phyloP scores from a whole-genome alignment of 345 rosid genomes.

The Ceriops zippeliana region DNA sequence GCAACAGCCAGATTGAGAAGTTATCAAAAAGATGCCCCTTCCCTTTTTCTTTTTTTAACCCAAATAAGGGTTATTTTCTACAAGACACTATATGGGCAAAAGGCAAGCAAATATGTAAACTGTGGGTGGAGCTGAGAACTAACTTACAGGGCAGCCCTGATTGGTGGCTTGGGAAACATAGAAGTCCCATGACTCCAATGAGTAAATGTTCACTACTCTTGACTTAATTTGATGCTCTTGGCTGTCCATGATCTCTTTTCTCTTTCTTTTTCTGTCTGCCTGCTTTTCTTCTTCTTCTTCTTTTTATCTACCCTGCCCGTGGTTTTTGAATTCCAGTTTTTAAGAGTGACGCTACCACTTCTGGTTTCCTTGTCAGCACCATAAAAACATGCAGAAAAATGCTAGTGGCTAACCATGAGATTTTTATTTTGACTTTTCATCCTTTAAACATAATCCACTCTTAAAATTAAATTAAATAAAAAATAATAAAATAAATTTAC shows the following conservation, averaged over 20 bases:
- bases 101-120: background rate
- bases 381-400: too few relatives aligned
- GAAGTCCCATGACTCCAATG: constrained; percentile 64
- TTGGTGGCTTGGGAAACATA: constrained; percentile 54
- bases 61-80: too few relatives aligned
- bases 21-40: too few relatives aligned
- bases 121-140: background rate
- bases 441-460: too few relatives aligned
- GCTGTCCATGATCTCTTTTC: constrained; percentile 27
- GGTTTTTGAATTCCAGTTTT: background rate
- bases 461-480: too few relatives aligned
- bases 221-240: constrained; percentile 47
- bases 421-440: too few relatives aligned
- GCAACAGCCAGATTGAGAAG: too few relatives aligned
- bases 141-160: constrained; percentile 64
- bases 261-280: background rate
- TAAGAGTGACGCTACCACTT: background rate
- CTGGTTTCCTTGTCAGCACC: background rate
- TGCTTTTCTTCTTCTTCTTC: constrained; percentile 5
- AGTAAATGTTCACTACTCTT: constrained; percentile 57
- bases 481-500: too few relatives aligned
- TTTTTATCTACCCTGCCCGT: background rate
- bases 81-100: background rate
- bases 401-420: too few relatives aligned
- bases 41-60: too few relatives aligned